These are phyloP conservation scores for Phytophthora boehmeriae DNA, from an alignment of 352 stramenopile species.

Conservation along the genomic window DNA sequence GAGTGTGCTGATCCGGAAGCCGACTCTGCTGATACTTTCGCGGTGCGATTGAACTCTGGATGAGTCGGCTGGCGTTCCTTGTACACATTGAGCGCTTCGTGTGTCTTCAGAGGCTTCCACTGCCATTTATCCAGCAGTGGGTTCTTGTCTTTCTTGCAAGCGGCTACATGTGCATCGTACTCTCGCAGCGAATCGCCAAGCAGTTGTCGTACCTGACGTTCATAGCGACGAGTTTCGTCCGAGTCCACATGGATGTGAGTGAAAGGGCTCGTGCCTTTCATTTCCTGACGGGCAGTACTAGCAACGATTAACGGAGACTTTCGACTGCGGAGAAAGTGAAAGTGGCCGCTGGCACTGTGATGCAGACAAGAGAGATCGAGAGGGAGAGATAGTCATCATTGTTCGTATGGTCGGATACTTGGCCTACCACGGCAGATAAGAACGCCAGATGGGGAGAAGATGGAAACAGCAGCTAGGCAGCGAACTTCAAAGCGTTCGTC, in stretches of 20 bases:
- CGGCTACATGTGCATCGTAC: slow-evolving; percentile 16
- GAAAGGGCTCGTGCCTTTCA: slow-evolving; percentile 31
- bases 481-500: too few species aligned
- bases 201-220: slow-evolving; percentile 28
- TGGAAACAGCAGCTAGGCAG: neutral
- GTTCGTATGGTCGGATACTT: too few species aligned
- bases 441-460: neutral
- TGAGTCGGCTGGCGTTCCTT: slow-evolving; percentile 39
- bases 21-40: slow-evolving; percentile 9
- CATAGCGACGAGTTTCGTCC: slow-evolving; percentile 16
- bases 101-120: slow-evolving; percentile 37
- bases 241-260: slow-evolving; percentile 23
- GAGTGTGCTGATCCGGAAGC: slow-evolving; percentile 4
- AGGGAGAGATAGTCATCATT: neutral
- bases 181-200: slow-evolving; percentile 31
- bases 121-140: slow-evolving; percentile 37
- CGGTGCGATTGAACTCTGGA: slow-evolving; percentile 12
- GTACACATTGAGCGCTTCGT: slow-evolving; percentile 33
- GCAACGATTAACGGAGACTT: neutral
- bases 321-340: slow-evolving; percentile 8
- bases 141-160: slow-evolving; percentile 21
- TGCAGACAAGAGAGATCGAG: slow-evolving; percentile 1
- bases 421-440: neutral
- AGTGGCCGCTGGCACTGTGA: slow-evolving; percentile 7
- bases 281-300: slow-evolving; percentile 4